These are phyloP conservation scores for Cardiospermum halicacabum DNA, from an alignment of 345 rosid genomes.

Conservation along the genomic window DNA sequence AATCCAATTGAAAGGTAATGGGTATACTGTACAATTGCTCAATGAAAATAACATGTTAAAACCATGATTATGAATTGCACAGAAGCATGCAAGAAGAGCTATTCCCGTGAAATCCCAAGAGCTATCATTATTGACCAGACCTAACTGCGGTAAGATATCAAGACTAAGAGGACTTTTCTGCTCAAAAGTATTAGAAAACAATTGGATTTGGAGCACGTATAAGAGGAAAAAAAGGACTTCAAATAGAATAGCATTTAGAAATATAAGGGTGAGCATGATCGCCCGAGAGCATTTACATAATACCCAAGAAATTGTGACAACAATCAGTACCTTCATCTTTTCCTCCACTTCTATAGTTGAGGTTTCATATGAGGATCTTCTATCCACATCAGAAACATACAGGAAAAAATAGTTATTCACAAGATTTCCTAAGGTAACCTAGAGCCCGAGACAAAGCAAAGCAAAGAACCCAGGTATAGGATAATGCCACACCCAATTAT, in stretches of 20 bases:
- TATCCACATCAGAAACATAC: constrained; percentile 64
- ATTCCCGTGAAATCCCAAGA: constrained; percentile 89
- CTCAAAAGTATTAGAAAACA: constrained; percentile 61
- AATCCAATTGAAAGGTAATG: constrained; percentile 87
- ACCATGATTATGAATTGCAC: constrained; percentile 94
- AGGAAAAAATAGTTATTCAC: constrained; percentile 92
- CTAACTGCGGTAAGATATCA: constrained; percentile 76
- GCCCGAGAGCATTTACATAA: constrained; percentile 86
- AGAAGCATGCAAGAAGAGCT: constrained; percentile 88
- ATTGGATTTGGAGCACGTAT: constrained; percentile 78
- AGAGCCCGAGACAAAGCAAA: constrained; percentile 87
- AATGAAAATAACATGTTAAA: constrained; percentile 89
- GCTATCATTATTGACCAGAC: constrained; percentile 69
- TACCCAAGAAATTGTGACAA: constrained; percentile 97
- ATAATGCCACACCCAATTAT: constrained; percentile 99
- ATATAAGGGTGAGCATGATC: constrained; percentile 72
- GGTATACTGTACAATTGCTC: constrained; percentile 82
- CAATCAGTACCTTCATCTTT: constrained; percentile 81
- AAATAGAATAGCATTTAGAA: constrained; percentile 87
- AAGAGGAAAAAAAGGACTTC: constrained; percentile 88
- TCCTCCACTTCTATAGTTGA: constrained; percentile 58
- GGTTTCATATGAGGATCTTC: constrained; percentile 46
- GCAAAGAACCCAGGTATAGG: constrained; percentile 97
- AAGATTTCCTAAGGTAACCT: constrained; percentile 95
- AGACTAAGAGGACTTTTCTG: constrained; percentile 45